Percentiles rank a stretch among this genome's conserved stretches.
These are phyloP conservation scores for Hypoxylon crocopeplum DNA, from an alignment of 495 filamentous ascomycete species.

Conservation along the genomic window DNA sequence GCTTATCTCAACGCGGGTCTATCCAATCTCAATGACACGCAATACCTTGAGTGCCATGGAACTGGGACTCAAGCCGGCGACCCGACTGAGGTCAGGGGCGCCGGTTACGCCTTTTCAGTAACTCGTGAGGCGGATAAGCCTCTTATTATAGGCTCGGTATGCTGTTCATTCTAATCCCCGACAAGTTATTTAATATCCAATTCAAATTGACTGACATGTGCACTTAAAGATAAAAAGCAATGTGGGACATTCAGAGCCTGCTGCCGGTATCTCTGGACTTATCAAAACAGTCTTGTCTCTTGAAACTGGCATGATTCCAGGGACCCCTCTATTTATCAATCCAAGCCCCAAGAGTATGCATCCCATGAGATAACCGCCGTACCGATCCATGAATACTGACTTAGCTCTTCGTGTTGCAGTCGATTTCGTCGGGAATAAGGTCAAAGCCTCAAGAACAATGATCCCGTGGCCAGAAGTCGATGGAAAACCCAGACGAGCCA, in stretches of 20 bases:
- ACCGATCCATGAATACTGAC: no score
- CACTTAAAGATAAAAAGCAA: no score
- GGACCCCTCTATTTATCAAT: slow-evolving; percentile 40
- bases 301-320: slow-evolving; percentile 50
- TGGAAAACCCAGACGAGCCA: slow-evolving; percentile 43
- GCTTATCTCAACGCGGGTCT: slow-evolving; percentile 52
- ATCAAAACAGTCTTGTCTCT: slow-evolving; percentile 57
- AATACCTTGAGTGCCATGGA: slow-evolving; percentile 53
- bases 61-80: slow-evolving; percentile 61
- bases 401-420: no score
- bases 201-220: no score
- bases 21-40: slow-evolving; percentile 31
- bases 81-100: slow-evolving; percentile 28
- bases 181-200: no score
- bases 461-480: slow-evolving; percentile 12
- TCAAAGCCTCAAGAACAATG: neutral
- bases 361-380: no score
- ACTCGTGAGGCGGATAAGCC: slow-evolving; percentile 20
- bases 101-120: neutral
- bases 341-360: slow-evolving; percentile 58
- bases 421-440: slow-evolving; percentile 16
- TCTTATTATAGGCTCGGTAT: slow-evolving; percentile 55
- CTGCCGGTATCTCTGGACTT: slow-evolving; percentile 53
- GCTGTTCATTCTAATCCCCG: no score
- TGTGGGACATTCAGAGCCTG: slow-evolving; percentile 57